A percentile compares a stretch with the other conserved stretches of the same genome.
Conservation (phyloP, 352 stramenopile genomes). For the Globisporangium ultimum region DNA sequence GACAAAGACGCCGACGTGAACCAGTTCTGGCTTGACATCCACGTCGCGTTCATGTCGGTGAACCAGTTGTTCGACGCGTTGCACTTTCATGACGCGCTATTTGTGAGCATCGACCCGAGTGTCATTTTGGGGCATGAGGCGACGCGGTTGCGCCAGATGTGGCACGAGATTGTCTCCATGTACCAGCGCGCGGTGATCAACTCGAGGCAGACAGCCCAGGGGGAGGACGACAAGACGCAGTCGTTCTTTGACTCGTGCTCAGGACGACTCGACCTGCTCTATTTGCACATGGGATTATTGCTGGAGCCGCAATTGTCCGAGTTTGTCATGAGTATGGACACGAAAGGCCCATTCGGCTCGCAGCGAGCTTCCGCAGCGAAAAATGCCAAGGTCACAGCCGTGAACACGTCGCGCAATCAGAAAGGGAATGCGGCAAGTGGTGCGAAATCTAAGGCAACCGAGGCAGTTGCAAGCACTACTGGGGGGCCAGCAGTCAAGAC, state of each 20-base stretch:
- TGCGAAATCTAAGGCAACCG: not conserved
- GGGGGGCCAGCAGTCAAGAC: too few species aligned
- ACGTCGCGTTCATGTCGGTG: slow-evolving; percentile 44
- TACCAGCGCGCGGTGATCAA: slow-evolving; percentile 40
- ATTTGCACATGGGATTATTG: slow-evolving; percentile 64
- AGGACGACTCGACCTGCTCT: slow-evolving; percentile 56
- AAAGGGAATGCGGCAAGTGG: not conserved
- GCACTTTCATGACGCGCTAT: slow-evolving; percentile 64
- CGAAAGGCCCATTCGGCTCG: not conserved
- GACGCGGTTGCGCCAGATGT: slow-evolving; percentile 57
- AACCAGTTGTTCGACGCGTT: slow-evolving; percentile 46
- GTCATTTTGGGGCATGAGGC: slow-evolving; percentile 45
- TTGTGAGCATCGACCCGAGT: slow-evolving; percentile 43
- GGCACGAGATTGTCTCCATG: slow-evolving; percentile 50
- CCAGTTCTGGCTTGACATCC: slow-evolving; percentile 55
- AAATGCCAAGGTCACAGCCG: not conserved
- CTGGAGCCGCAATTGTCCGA: slow-evolving; percentile 46
- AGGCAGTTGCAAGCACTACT: too few species aligned
- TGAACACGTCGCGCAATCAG: not conserved
- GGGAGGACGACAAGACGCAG: slow-evolving; percentile 20
- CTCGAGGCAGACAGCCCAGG: slow-evolving; percentile 21
- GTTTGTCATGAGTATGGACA: slow-evolving; percentile 30
- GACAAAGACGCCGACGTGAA: slow-evolving; percentile 26
- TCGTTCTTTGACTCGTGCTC: slow-evolving; percentile 64
- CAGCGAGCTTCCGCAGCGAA: not conserved